These are phyloP conservation scores for Auricularia sp. DNA, from an alignment of 768 basidiomycete species.

Conservation along the genomic window DNA sequence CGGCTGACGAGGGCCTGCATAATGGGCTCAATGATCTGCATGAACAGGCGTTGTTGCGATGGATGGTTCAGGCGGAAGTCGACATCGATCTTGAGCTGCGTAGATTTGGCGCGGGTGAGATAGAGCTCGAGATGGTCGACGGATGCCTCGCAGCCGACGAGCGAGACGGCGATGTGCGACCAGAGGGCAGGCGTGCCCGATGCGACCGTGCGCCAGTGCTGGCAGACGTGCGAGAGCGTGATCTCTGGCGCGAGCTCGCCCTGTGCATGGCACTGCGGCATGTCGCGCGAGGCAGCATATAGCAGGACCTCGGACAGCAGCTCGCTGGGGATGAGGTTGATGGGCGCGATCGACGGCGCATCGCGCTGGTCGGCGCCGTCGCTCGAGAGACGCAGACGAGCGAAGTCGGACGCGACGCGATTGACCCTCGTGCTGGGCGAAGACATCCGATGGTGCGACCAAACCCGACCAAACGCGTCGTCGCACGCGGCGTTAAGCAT, in stretches of 20 bases:
- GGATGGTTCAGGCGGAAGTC: neutral
- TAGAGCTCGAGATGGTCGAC: neutral
- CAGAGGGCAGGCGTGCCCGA: neutral
- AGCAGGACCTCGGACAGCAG: slow-evolving; percentile 1
- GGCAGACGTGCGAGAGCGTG: neutral
- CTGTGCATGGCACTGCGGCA: neutral
- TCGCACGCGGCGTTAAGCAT: neutral
- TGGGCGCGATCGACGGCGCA: neutral
- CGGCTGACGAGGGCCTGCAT: neutral
- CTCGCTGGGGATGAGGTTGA: neutral
- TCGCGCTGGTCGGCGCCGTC: neutral
- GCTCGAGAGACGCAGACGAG: neutral
- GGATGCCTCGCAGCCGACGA: neutral
- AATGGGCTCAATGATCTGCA: neutral
- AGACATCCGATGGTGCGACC: neutral
- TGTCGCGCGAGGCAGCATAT: neutral
- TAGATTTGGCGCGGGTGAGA: neutral
- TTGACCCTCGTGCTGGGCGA: neutral
- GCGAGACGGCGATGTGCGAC: neutral
- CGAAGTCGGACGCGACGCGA: neutral
- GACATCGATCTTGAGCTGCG: neutral
- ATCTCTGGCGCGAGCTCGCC: slow-evolving; percentile 1
- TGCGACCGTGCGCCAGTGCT: neutral
- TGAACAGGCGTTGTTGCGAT: neutral
- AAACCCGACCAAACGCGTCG: neutral